phyloP scores from a whole-genome alignment of 306 rosid species.

The Oxytropis ochrocephala region DNA sequence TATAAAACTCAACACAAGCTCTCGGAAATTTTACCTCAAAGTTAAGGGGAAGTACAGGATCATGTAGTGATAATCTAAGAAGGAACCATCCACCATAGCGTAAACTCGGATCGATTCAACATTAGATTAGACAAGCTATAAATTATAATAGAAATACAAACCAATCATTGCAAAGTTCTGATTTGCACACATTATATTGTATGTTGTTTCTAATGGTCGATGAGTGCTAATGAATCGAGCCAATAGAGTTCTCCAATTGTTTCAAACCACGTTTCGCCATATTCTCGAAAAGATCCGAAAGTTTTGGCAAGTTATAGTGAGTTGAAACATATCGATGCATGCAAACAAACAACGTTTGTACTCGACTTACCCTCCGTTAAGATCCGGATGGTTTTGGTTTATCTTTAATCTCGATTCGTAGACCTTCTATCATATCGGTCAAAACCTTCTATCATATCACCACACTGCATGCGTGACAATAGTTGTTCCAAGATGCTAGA shows the following conservation, averaged over 20 bases:
- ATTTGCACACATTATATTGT: background rate
- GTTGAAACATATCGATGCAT: constrained; percentile 12
- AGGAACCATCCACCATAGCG: constrained; percentile 94
- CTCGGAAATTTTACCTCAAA: constrained; percentile 58
- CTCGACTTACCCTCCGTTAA: constrained; percentile 70
- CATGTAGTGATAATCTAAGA: constrained; percentile 86
- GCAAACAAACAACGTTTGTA: constrained; percentile 7
- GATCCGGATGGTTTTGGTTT: too few relatives aligned
- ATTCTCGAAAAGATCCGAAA: constrained; percentile 77
- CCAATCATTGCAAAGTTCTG: background rate
- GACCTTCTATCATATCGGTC: too few relatives aligned
- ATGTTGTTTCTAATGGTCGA: too few relatives aligned
- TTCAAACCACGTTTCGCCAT: constrained; percentile 91
- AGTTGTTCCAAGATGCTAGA: too few relatives aligned
- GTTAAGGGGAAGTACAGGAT: constrained; percentile 95
- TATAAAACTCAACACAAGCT: background rate
- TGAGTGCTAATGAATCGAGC: constrained; percentile 21
- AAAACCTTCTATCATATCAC: too few relatives aligned
- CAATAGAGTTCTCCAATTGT: constrained; percentile 54
- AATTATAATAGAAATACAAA: background rate
- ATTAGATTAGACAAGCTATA: constrained; percentile 20
- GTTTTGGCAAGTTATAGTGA: constrained; percentile 27
- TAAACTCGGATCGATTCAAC: constrained; percentile 66
- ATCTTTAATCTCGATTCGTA: too few relatives aligned
- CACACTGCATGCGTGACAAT: too few relatives aligned